Conservation (phyloP, 163 green algal species). For the Trebouxiophyceae sp. region DNA sequence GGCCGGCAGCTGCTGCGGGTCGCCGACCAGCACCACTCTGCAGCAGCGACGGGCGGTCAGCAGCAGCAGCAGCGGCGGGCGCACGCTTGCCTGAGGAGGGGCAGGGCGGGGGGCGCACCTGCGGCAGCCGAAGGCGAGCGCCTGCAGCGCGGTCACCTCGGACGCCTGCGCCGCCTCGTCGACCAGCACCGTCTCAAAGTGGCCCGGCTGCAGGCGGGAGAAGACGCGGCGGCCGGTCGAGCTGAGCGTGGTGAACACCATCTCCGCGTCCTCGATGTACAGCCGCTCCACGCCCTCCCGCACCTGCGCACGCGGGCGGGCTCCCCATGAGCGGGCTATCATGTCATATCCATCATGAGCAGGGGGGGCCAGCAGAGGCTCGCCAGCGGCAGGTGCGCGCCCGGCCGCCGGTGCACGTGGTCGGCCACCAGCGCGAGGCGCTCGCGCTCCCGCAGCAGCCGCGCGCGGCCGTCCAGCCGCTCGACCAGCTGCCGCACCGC, state of each 20-base stretch:
- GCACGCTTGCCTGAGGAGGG: conserved; percentile 64
- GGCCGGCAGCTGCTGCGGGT: conserved; percentile 92
- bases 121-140: conserved; percentile 70
- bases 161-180: conserved; percentile 90
- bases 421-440: conserved; percentile 41
- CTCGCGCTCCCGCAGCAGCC: conserved; percentile 37
- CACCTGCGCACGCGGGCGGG: too few species aligned
- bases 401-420: conserved; percentile 15
- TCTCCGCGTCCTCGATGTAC: conserved; percentile 75
- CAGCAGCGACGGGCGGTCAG: not conserved
- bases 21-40: conserved; percentile 81
- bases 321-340: too few species aligned
- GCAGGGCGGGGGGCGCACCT: conserved; percentile 15
- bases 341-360: too few species aligned
- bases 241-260: conserved; percentile 95
- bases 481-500: conserved; percentile 6
- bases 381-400: conserved; percentile 1
- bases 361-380: not conserved
- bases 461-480: conserved; percentile 28
- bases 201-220: conserved; percentile 1
- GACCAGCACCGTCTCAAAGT: conserved; percentile 67
- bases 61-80: conserved; percentile 58
- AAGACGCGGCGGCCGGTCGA: conserved; percentile 46
- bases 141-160: conserved; percentile 84
- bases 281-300: conserved; percentile 51